A percentile compares a stretch with the other conserved stretches of the same genome.
These are phyloP conservation scores for Paraphoma chrysanthemicola DNA, from an alignment of 2,329 filamentous ascomycete genomes.

Conservation along the genomic window DNA sequence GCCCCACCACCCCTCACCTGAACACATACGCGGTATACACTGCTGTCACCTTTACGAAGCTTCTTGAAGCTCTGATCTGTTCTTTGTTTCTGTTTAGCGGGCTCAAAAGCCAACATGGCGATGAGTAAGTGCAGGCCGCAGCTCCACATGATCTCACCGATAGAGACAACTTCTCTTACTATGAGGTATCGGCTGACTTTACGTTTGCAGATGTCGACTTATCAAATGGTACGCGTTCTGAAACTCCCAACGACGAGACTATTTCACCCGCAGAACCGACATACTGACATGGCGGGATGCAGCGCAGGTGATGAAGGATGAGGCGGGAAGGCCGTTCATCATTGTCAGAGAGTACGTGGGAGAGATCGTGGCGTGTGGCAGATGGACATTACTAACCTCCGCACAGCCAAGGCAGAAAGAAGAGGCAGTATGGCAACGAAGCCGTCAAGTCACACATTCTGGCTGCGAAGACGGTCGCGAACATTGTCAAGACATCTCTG, in stretches of 20 bases:
- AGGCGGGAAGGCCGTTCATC: slow-evolving; percentile 96
- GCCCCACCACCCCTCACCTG: slow-evolving; percentile 38
- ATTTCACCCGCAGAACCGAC: slow-evolving; percentile 2
- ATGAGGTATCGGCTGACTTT: slow-evolving; percentile 24
- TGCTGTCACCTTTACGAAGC: slow-evolving; percentile 7
- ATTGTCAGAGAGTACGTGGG: slow-evolving; percentile 89
- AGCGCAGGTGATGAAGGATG: slow-evolving; percentile 90
- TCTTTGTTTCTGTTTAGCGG: slow-evolving; percentile 12
- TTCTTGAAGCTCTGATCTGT: slow-evolving; percentile 3
- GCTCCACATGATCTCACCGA: slow-evolving; percentile 14
- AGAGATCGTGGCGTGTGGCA: not conserved
- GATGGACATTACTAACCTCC: slow-evolving; percentile 29
- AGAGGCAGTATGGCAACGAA: slow-evolving; percentile 93
- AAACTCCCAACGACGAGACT: slow-evolving; percentile 5
- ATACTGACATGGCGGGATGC: slow-evolving; percentile 34
- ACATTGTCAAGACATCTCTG: slow-evolving; percentile 96
- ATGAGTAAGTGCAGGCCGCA: slow-evolving; percentile 48
- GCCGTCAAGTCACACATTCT: slow-evolving; percentile 98
- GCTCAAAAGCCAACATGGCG: slow-evolving; percentile 37
- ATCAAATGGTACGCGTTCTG: slow-evolving; percentile 71
- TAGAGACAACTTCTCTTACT: not conserved
- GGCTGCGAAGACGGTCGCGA: slow-evolving; percentile 92
- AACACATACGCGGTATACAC: slow-evolving; percentile 10
- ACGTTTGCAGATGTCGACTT: slow-evolving; percentile 74
- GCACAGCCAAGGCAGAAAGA: slow-evolving; percentile 91